Base-by-base conservation (phyloP, 352 stramenopile species). In the Phytophthora melonis region DNA sequence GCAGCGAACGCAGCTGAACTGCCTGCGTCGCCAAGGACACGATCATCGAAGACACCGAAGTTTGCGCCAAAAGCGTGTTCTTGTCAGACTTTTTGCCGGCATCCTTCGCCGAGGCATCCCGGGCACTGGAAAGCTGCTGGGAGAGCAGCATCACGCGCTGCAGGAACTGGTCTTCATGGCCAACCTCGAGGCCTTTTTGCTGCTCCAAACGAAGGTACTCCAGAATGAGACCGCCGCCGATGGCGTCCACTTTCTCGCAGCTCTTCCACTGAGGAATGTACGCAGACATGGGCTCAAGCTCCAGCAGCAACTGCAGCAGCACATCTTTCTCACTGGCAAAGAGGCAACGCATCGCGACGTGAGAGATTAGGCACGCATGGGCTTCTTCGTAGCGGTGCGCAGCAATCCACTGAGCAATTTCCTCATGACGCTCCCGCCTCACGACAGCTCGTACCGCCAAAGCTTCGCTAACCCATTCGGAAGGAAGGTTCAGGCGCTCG, bases 391-490 rank as follows among this genome's bases (percentile, higher is more conserved):
- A 94, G 36, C 77, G 75, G 11, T 70, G 77, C 18, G 87, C 84
- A 43, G 81, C 79, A 58, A 94, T 90, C 84, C 86, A 94, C 67
- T 93, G 82, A 18, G 83, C 84, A 66, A 94, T 92, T 74, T 92
- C 87, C 21, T 90, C 78, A 43, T 87, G 82, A 50, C 78, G 79
- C 47, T 89, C 79, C 49, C 77, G 77, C 65, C 83, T 86, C 25
- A 65, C 72, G 4, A 86, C 74, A 8, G 82, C 76, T 21, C 76
- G 79, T n/a, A 93, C 72, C 4, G 89, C 89, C 58, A 93, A 62
- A 5, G 87, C 81, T 53, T 94, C 86, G 45, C 85, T 87, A 36
- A 94, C 74, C 87, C 89, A 96, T 72, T 90, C 77, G 56, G 77
- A 65, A 4, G 89, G 86, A 18, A 94, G 52, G 18, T 49, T 58